These are phyloP conservation scores for Scopulariopsis brevicaulis DNA, from an alignment of 2,329 filamentous ascomycete species.

Conservation along the genomic window DNA sequence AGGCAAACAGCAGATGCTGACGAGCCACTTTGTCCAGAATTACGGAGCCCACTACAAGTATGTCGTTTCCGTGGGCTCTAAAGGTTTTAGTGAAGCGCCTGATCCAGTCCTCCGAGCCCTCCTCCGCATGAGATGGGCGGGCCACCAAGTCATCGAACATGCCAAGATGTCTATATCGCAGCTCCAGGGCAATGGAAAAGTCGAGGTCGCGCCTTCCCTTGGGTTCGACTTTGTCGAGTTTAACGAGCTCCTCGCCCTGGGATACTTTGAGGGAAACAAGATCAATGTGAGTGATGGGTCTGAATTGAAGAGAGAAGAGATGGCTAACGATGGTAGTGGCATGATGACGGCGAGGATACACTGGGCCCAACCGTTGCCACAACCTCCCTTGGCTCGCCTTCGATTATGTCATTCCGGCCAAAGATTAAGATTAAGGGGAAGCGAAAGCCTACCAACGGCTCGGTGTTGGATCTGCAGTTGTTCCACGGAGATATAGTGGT, in stretches of 20 bases:
- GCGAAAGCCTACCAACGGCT: conserved; percentile 5
- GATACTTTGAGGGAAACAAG: conserved; percentile 47
- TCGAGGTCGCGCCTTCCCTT: conserved; percentile 2
- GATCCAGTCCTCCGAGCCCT: conserved; percentile 35
- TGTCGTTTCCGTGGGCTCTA: conserved; percentile 39
- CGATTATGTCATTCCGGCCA: conserved; percentile 44
- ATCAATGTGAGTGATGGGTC: conserved; percentile 35
- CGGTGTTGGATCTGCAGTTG: conserved; percentile 28
- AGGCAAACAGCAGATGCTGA: conserved; percentile 30
- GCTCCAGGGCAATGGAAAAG: not conserved
- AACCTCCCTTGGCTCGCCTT: conserved; percentile 44
- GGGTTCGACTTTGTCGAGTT: conserved; percentile 27
- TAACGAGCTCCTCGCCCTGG: conserved; percentile 52
- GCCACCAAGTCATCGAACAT: conserved; percentile 23
- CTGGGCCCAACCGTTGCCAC: conserved; percentile 53
- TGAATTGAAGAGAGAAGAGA: not conserved
- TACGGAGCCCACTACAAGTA: conserved; percentile 59
- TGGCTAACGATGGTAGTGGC: conserved; percentile 28
- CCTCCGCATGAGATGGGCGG: conserved; percentile 43
- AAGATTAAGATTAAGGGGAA: conserved; percentile 26
- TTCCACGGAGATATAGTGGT: conserved; percentile 53
- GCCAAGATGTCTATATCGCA: conserved; percentile 10
- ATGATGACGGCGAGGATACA: conserved; percentile 55
- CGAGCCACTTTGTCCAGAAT: conserved; percentile 41
- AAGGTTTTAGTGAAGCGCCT: conserved; percentile 36